These are phyloP conservation scores for Chaetomium sp. DNA, from an alignment of 2,329 filamentous ascomycete species.

Conservation along the genomic window DNA sequence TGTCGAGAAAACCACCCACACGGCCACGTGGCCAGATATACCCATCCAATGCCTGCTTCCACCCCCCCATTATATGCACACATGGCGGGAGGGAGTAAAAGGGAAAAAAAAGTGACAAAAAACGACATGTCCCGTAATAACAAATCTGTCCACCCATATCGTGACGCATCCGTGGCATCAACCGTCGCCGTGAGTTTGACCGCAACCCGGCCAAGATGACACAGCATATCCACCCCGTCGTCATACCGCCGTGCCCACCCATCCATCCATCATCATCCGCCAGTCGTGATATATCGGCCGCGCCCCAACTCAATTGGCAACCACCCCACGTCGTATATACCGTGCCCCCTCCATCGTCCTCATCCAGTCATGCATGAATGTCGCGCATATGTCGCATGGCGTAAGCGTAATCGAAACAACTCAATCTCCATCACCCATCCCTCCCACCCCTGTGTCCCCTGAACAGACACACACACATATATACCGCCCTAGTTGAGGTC, in stretches of 20 bases:
- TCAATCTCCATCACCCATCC: neutral
- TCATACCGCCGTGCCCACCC: neutral
- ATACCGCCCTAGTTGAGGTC: neutral
- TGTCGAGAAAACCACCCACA: neutral
- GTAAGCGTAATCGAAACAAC: constrained; percentile 8
- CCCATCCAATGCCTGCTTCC: constrained; percentile 8
- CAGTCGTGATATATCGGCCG: neutral
- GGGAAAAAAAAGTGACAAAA: neutral
- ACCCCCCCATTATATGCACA: constrained; percentile 21
- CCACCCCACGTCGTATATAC: neutral
- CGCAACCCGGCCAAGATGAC: neutral
- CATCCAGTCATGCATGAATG: constrained; percentile 7
- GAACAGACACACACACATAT: too few relatives aligned
- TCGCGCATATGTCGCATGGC: constrained; percentile 8
- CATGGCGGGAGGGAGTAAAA: neutral
- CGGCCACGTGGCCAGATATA: neutral
- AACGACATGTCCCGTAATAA: constrained; percentile 9
- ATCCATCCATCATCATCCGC: neutral
- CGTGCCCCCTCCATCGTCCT: neutral
- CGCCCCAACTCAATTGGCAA: neutral
- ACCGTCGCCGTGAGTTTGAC: neutral
- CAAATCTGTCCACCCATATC: constrained; percentile 14
- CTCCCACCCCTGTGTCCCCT: neutral
- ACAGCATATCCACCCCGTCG: neutral
- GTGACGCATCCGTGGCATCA: neutral